Conservation (phyloP, 257 asterid genomes). For the Solanum pinnatisectum region DNA sequence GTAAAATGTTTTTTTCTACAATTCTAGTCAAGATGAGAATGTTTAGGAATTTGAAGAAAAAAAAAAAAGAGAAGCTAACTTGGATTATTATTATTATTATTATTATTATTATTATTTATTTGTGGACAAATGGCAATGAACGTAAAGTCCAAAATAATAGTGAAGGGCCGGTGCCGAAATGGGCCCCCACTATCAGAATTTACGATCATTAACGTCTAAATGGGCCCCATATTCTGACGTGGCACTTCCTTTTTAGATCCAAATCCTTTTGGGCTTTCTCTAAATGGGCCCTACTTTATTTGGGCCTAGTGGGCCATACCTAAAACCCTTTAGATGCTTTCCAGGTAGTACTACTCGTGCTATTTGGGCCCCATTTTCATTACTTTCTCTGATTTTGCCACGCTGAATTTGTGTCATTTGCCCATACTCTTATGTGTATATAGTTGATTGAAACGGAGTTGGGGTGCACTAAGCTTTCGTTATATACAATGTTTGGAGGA, state of each 20-base stretch:
- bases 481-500: fast-evolving
- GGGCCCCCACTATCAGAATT: not conserved
- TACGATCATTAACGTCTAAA: not conserved
- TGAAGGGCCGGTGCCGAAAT: constrained; percentile 1
- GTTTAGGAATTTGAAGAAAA: not conserved
- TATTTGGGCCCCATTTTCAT: not conserved
- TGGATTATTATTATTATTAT: not conserved
- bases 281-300: not conserved
- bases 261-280: not conserved
- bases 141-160: constrained; percentile 3
- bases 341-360: constrained; percentile 5
- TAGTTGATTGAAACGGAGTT: not conserved
- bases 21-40: not conserved
- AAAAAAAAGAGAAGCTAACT: not conserved
- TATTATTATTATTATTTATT: not conserved
- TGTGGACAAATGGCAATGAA: not conserved
- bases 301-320: not conserved
- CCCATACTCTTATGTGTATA: not conserved
- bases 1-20: not conserved
- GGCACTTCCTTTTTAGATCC: not conserved
- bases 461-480: not conserved
- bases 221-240: constrained; percentile 1
- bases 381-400: not conserved
- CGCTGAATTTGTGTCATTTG: constrained; percentile 6
- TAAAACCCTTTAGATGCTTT: not conserved